A percentile compares a stretch with the other conserved stretches of the same genome.
Conservation (phyloP, 768 basidiomycete species). For the Clavaria fumosa region DNA sequence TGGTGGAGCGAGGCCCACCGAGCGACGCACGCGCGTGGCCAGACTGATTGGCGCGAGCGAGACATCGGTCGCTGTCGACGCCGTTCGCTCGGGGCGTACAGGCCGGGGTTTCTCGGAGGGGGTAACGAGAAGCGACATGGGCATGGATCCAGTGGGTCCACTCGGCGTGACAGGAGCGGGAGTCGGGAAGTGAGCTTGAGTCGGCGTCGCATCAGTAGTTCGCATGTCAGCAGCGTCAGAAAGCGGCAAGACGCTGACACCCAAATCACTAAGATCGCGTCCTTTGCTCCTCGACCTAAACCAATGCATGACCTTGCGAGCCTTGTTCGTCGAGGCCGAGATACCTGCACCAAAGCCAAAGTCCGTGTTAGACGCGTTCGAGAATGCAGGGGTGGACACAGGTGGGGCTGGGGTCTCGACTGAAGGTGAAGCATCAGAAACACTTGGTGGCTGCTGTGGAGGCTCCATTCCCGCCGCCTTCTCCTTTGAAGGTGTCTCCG, state of each 20-base stretch:
- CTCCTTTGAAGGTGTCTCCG: slow-evolving; percentile 18
- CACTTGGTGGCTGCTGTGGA: slow-evolving; percentile 9
- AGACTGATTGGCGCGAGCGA: slow-evolving; percentile 30
- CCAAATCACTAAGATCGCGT: slow-evolving; percentile 19
- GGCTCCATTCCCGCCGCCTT: slow-evolving; percentile 7
- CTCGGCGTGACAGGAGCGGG: slow-evolving; percentile 20
- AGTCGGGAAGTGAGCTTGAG: slow-evolving; percentile 17
- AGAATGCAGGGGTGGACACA: slow-evolving; percentile 10
- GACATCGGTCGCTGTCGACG: slow-evolving; percentile 26
- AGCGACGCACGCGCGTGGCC: slow-evolving; percentile 33
- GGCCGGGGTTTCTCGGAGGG: slow-evolving; percentile 13
- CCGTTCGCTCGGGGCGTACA: slow-evolving; percentile 24
- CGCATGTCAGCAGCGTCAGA: slow-evolving; percentile 9
- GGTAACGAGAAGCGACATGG: slow-evolving; percentile 23
- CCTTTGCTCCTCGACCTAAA: slow-evolving; percentile 60
- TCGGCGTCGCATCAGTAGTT: slow-evolving; percentile 14
- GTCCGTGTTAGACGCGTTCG: slow-evolving; percentile 14
- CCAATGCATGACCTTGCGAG: slow-evolving; percentile 97
- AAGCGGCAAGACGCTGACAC: slow-evolving; percentile 5
- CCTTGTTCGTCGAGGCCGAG: slow-evolving; percentile 71
- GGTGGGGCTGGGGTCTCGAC: slow-evolving; percentile 8
- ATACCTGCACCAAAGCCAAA: slow-evolving; percentile 24
- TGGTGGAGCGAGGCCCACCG: slow-evolving; percentile 20
- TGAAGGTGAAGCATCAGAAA: slow-evolving; percentile 10
- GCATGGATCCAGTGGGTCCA: slow-evolving; percentile 18